Evolutionary conservation across 306 rosid species (phyloP).

Genomic region (Ormosia semicastrata): DNA sequence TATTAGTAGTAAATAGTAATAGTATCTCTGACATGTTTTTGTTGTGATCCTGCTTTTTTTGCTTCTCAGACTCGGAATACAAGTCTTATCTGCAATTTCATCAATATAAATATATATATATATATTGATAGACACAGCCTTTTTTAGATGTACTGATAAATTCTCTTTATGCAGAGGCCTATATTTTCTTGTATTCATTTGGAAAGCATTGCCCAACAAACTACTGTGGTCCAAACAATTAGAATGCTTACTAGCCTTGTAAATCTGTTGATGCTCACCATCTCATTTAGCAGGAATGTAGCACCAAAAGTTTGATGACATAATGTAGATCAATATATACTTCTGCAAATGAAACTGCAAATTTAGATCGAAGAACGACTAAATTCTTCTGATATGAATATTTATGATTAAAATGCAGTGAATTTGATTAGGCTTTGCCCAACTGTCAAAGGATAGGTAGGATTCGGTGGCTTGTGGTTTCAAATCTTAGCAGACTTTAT

Average conservation of each 20-base stretch:
- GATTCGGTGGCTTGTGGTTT: background rate
- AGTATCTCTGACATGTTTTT: too few species aligned
- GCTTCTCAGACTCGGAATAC: background rate
- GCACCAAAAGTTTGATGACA: background rate
- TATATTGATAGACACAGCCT: background rate
- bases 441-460: background rate
- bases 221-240: too few species aligned
- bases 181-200: background rate
- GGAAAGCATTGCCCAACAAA: background rate
- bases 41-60: background rate
- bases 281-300: background rate
- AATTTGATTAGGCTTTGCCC: background rate
- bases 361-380: background rate
- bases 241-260: background rate
- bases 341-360: background rate
- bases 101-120: background rate
- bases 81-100: background rate
- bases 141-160: background rate
- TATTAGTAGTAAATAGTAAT: conserved; percentile 37
- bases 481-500: background rate
- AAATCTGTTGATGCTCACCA: background rate
- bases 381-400: background rate
- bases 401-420: background rate
- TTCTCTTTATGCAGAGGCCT: background rate
- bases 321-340: background rate